Evolutionary conservation across 345 rosid species (phyloP).

Genomic region (Theobroma cacao): DNA sequence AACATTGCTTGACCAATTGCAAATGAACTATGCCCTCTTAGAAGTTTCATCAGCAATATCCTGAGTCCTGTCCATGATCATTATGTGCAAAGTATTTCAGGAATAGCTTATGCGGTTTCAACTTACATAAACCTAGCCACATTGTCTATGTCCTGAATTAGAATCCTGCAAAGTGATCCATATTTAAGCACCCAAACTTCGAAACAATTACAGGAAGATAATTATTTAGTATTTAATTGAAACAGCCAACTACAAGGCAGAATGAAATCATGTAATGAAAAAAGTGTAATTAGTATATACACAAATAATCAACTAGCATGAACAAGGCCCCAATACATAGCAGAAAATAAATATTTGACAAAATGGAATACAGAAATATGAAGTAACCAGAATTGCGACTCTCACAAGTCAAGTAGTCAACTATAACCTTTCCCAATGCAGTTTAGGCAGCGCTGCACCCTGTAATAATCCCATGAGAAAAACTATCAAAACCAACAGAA

Average conservation of each 20-base stretch:
- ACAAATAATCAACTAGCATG: not conserved
- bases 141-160: not conserved
- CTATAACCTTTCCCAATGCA: constrained; percentile 61
- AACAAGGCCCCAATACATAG: not conserved
- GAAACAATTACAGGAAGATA: not conserved
- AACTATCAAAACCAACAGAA: not conserved
- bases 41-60: not conserved
- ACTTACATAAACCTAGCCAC: not conserved
- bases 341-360: not conserved
- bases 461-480: constrained; percentile 26
- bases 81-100: not conserved
- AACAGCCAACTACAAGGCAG: not conserved
- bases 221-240: not conserved
- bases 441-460: constrained; percentile 80
- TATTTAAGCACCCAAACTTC: not conserved
- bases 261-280: not conserved
- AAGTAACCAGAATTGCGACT: not conserved
- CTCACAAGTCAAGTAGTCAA: constrained; percentile 13
- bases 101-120: not conserved
- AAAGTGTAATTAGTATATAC: not conserved
- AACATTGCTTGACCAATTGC: not conserved
- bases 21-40: not conserved
- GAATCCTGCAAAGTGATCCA: not conserved
- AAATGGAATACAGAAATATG: not conserved
- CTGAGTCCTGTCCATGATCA: not conserved